A percentile compares a stretch with the other conserved stretches of the same genome.
These are phyloP conservation scores for Penicillium parvum DNA, from an alignment of 495 filamentous ascomycete species.

Conservation along the genomic window DNA sequence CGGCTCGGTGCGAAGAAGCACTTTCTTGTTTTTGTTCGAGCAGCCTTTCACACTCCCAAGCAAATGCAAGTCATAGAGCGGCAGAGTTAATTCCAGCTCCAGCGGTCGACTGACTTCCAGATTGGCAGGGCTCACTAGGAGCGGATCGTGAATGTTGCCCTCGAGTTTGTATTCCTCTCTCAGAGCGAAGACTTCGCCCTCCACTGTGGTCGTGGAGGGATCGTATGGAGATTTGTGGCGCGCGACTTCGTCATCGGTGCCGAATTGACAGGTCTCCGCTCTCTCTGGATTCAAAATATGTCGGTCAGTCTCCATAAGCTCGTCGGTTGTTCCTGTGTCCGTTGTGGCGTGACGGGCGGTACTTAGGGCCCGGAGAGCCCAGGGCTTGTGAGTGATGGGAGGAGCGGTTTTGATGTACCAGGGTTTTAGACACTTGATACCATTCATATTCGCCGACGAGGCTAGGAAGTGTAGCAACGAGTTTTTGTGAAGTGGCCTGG, in stretches of 20 bases:
- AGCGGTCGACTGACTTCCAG: slow-evolving; percentile 21
- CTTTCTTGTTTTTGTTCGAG: slow-evolving; percentile 20
- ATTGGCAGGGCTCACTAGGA: slow-evolving; percentile 28
- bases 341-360: background rate
- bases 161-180: slow-evolving; percentile 25
- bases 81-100: slow-evolving; percentile 12
- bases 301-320: slow-evolving; percentile 13
- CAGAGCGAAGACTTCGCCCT: slow-evolving; percentile 20
- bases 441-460: background rate
- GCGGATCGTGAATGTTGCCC: slow-evolving; percentile 21
- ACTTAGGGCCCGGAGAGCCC: too few species aligned
- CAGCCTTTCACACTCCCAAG: slow-evolving; percentile 23
- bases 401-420: background rate
- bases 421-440: background rate
- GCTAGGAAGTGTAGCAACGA: too few species aligned
- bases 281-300: slow-evolving; percentile 23
- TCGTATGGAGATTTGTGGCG: slow-evolving; percentile 30
- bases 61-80: slow-evolving; percentile 7
- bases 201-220: slow-evolving; percentile 18
- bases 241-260: slow-evolving; percentile 30
- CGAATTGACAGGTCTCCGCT: slow-evolving; percentile 24
- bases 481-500: background rate
- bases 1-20: slow-evolving; percentile 16
- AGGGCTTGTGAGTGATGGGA: background rate
- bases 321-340: background rate